Evolutionary conservation across 2,329 filamentous ascomycete genomes (phyloP).

Genomic region (Xylaria arbuscula): DNA sequence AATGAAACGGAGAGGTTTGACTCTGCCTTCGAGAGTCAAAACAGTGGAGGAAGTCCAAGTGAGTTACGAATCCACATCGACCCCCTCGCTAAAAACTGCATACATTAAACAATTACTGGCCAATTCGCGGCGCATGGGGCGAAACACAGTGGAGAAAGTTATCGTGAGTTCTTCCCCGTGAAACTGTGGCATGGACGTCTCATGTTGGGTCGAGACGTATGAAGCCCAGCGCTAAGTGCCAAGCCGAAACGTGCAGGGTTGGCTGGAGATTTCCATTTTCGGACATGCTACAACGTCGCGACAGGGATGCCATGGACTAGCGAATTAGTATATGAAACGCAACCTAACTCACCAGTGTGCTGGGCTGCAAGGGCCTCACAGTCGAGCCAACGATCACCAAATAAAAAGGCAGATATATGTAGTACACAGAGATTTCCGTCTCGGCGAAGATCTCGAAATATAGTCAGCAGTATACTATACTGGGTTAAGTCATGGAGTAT

Average conservation of each 20-base stretch:
- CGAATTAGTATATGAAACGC: conserved; percentile 22
- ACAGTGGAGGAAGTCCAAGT: background rate
- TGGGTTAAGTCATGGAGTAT: too few relatives aligned
- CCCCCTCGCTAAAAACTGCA: conserved; percentile 39
- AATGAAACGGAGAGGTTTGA: conserved; percentile 6
- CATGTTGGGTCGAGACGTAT: conserved; percentile 40
- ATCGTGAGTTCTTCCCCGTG: conserved; percentile 25
- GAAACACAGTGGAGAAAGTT: conserved; percentile 36
- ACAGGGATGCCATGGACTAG: conserved; percentile 25
- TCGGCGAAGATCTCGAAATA: conserved; percentile 10
- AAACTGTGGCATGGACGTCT: conserved; percentile 43
- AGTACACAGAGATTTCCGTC: conserved; percentile 6
- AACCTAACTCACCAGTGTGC: background rate
- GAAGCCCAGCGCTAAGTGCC: conserved; percentile 40
- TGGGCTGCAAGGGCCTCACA: conserved; percentile 1
- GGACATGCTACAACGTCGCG: conserved; percentile 21
- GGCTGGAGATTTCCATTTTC: conserved; percentile 36
- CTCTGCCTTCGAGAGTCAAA: background rate
- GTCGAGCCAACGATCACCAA: background rate
- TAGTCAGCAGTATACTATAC: background rate
- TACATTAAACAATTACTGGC: conserved; percentile 19
- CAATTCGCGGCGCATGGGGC: conserved; percentile 36
- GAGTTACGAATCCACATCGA: conserved; percentile 1
- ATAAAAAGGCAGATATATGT: background rate
- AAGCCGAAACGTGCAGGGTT: conserved; percentile 35